Percentiles rank a stretch among this genome's conserved stretches.
Evolutionary conservation across 805 yeast genomes (phyloP).

Genomic region (Myxozyma neotropica): DNA sequence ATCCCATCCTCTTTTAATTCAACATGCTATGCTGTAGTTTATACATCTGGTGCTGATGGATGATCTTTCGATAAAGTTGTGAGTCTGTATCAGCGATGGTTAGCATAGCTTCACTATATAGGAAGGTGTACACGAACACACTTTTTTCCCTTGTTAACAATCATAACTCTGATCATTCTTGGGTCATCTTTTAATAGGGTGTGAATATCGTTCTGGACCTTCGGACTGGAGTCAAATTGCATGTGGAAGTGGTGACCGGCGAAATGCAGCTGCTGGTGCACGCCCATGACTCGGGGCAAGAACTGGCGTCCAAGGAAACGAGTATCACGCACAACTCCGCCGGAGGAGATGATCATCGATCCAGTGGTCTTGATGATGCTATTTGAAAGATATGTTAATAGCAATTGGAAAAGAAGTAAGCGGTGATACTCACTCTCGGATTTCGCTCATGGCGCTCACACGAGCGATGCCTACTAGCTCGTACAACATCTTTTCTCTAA

Average conservation of each 20-base stretch:
- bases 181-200: slow-evolving; percentile 86
- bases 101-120: too few relatives aligned
- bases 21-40: background rate
- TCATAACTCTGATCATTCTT: slow-evolving; percentile 77
- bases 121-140: too few relatives aligned
- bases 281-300: slow-evolving; percentile 77
- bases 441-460: slow-evolving; percentile 63
- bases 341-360: slow-evolving; percentile 75
- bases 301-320: slow-evolving; percentile 76
- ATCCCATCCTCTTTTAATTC: background rate
- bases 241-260: slow-evolving; percentile 87
- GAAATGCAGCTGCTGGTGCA: slow-evolving; percentile 85
- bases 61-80: background rate
- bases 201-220: slow-evolving; percentile 81
- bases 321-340: slow-evolving; percentile 90
- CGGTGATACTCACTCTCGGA: slow-evolving; percentile 50
- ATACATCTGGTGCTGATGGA: background rate
- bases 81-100: too few relatives aligned
- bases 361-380: slow-evolving; percentile 69
- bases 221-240: slow-evolving; percentile 82
- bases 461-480: slow-evolving; percentile 90
- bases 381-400: too few relatives aligned
- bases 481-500: slow-evolving; percentile 63
- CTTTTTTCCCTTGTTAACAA: slow-evolving; percentile 15
- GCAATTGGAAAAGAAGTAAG: too few relatives aligned